phyloP scores from a whole-genome alignment of 768 basidiomycete genomes.

The Lactifluus echinatus region DNA sequence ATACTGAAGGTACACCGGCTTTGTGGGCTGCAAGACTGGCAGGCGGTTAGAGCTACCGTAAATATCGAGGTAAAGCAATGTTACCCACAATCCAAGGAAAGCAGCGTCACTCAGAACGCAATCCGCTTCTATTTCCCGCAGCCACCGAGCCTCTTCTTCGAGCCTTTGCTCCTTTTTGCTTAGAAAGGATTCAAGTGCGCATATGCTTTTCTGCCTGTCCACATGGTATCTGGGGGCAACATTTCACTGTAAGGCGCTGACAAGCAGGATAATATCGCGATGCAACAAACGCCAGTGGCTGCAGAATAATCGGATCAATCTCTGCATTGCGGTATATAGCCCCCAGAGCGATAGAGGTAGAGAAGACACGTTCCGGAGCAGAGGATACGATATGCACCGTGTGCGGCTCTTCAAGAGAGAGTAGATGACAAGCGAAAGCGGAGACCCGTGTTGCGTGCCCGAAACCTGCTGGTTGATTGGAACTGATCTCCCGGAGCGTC shows the following conservation, averaged over 20 bases:
- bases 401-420: conserved; percentile 38
- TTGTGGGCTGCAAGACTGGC: conserved; percentile 55
- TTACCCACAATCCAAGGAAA: conserved; percentile 62
- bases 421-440: conserved; percentile 55
- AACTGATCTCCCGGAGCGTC: neutral
- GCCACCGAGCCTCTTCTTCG: conserved; percentile 49
- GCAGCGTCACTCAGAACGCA: conserved; percentile 71
- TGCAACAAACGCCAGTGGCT: conserved; percentile 61
- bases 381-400: conserved; percentile 61
- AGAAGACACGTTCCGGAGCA: conserved; percentile 63
- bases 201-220: conserved; percentile 60
- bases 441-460: conserved; percentile 82
- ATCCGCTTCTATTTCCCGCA: conserved; percentile 40
- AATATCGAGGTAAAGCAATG: neutral
- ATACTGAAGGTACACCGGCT: conserved; percentile 55
- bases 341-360: conserved; percentile 51
- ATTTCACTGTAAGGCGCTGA: conserved; percentile 7
- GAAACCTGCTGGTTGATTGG: conserved; percentile 40
- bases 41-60: neutral
- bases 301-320: conserved; percentile 74
- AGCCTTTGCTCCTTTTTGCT: conserved; percentile 44
- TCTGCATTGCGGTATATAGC: conserved; percentile 61
- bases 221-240: conserved; percentile 48
- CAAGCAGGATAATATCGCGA: neutral
- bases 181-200: conserved; percentile 53